Evolutionary conservation across 371 early-diverging fungal species (phyloP).

Genomic region (Apophysomyces trapeziformis): DNA sequence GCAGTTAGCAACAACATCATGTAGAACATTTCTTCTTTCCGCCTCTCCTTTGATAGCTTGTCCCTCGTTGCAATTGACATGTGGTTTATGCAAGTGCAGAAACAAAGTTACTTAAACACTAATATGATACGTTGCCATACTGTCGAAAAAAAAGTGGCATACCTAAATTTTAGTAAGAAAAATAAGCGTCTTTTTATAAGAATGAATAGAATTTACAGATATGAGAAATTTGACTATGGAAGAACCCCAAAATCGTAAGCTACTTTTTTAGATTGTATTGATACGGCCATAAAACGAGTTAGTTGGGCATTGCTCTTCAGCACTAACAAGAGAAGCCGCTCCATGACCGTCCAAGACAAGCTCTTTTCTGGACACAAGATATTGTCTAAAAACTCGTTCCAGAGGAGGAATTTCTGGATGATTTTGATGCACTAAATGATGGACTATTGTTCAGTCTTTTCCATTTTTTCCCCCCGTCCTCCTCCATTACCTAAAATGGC

Average conservation of each 20-base stretch:
- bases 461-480: neutral
- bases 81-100: too few species aligned
- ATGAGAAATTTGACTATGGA: neutral
- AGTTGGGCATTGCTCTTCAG: conserved; percentile 18
- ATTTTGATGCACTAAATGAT: conserved; percentile 21
- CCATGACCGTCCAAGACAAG: conserved; percentile 27
- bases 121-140: too few species aligned
- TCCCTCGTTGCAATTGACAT: too few species aligned
- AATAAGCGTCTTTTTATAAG: neutral
- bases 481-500: conserved; percentile 25
- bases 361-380: conserved; percentile 20
- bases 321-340: conserved; percentile 34
- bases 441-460: neutral
- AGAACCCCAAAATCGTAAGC: neutral
- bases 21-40: too few species aligned
- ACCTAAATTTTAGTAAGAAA: neutral
- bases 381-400: conserved; percentile 32
- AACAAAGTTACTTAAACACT: too few species aligned
- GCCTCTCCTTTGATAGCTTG: too few species aligned
- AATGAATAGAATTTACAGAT: neutral
- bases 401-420: conserved; percentile 24
- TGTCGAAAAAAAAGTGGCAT: too few species aligned
- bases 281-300: neutral
- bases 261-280: neutral
- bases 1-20: too few species aligned